Evolutionary conservation across 345 rosid genomes (phyloP).

Genomic region (Eucalyptus regnans): DNA sequence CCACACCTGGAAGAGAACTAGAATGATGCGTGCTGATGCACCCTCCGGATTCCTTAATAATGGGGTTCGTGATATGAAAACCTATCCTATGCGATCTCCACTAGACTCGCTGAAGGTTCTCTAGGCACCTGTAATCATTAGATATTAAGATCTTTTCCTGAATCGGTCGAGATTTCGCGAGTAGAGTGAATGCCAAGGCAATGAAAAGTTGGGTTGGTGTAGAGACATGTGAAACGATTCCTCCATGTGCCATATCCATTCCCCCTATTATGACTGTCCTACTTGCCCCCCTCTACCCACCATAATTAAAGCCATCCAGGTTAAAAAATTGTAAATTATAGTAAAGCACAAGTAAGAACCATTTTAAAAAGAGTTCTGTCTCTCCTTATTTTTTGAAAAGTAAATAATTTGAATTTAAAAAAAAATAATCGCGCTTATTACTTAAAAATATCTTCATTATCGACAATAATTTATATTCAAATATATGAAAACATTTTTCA

Average conservation of each 20-base stretch:
- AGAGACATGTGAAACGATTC: not conserved
- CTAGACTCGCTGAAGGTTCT: not conserved
- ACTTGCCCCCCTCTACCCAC: not conserved
- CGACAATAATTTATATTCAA: rapidly evolving
- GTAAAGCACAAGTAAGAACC: not conserved
- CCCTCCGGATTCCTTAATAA: not conserved
- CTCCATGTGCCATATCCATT: not conserved
- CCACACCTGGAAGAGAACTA: not conserved
- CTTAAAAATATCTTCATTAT: not conserved
- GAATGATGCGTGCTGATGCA: not conserved
- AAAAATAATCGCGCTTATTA: rapidly evolving
- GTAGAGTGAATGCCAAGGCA: not conserved
- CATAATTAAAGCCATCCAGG: not conserved
- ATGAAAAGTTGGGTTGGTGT: not conserved
- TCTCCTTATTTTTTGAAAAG: not conserved
- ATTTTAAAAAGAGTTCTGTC: not conserved
- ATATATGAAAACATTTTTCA: not conserved
- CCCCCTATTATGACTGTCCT: not conserved
- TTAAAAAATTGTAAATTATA: not conserved
- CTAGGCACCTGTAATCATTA: not conserved
- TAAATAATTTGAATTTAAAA: not conserved
- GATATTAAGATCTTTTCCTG: not conserved
- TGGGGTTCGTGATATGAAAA: not conserved
- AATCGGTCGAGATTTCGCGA: not conserved
- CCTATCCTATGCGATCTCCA: not conserved